Evolutionary conservation across 495 filamentous ascomycete species (phyloP).

Genomic region (Podospora pseudocomata): DNA sequence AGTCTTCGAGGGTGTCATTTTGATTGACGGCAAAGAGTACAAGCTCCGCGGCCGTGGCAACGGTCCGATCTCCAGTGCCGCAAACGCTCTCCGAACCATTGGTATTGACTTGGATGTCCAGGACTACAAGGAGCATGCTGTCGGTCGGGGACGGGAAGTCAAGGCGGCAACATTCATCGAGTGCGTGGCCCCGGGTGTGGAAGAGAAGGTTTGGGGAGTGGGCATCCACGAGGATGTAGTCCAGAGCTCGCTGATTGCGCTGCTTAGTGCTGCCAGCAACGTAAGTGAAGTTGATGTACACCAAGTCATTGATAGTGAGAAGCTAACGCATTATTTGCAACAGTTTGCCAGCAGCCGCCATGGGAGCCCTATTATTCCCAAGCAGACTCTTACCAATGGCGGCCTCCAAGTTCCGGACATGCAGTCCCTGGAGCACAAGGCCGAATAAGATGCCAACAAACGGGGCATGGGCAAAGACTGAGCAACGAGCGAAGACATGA

Average conservation of each 20-base stretch:
- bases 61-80: constrained; percentile 84
- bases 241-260: constrained; percentile 83
- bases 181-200: constrained; percentile 67
- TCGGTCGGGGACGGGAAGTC: constrained; percentile 71
- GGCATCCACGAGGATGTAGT: constrained; percentile 94
- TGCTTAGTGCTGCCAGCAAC: constrained; percentile 83
- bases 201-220: constrained; percentile 85
- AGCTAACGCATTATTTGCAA: not conserved
- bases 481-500: not conserved
- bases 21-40: constrained; percentile 78
- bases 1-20: constrained; percentile 81
- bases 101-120: constrained; percentile 87
- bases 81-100: constrained; percentile 74
- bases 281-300: constrained; percentile 51
- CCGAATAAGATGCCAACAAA: constrained; percentile 39
- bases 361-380: constrained; percentile 51
- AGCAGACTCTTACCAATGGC: constrained; percentile 37
- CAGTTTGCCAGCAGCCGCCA: constrained; percentile 58
- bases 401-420: constrained; percentile 32
- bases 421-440: constrained; percentile 44
- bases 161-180: constrained; percentile 95
- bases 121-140: constrained; percentile 95
- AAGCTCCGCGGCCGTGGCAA: constrained; percentile 76
- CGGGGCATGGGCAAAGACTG: constrained; percentile 20
- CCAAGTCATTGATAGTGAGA: not conserved